Conservation (phyloP, 192 early-diverging fungal genomes). For the Gamsiella multidivaricata region DNA sequence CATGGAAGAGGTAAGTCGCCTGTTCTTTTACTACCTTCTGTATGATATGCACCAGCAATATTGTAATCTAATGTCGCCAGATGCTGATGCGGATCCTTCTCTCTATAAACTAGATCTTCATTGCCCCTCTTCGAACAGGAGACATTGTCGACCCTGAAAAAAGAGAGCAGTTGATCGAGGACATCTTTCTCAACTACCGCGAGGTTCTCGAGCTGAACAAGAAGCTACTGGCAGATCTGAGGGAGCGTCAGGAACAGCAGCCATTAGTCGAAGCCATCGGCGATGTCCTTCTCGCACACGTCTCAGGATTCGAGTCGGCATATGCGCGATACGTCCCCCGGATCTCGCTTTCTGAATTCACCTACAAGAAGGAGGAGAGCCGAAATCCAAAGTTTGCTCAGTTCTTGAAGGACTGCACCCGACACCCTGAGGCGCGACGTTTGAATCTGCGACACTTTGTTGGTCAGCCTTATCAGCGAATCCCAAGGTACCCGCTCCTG, state of each 20-base stretch:
- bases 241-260: constrained; percentile 70
- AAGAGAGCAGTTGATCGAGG: constrained; percentile 76
- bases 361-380: constrained; percentile 82
- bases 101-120: constrained; percentile 60
- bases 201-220: constrained; percentile 71
- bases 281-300: constrained; percentile 80
- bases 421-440: constrained; percentile 82
- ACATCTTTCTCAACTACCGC: constrained; percentile 81
- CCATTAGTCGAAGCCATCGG: constrained; percentile 84
- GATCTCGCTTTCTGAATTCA: constrained; percentile 81
- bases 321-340: constrained; percentile 88
- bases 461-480: constrained; percentile 83
- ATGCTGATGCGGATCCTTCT: too few species aligned
- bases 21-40: neutral
- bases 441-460: constrained; percentile 88
- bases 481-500: constrained; percentile 90
- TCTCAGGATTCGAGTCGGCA: constrained; percentile 70
- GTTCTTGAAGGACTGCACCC: constrained; percentile 76
- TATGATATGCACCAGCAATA: too few species aligned
- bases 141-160: constrained; percentile 70
- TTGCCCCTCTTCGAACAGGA: constrained; percentile 66
- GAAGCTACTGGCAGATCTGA: constrained; percentile 67
- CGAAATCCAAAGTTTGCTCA: constrained; percentile 73
- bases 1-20: constrained; percentile 76
- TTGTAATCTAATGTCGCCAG: too few species aligned